Evolutionary conservation across 371 early-diverging fungal species (phyloP).

Genomic region (Mortierella sp.): DNA sequence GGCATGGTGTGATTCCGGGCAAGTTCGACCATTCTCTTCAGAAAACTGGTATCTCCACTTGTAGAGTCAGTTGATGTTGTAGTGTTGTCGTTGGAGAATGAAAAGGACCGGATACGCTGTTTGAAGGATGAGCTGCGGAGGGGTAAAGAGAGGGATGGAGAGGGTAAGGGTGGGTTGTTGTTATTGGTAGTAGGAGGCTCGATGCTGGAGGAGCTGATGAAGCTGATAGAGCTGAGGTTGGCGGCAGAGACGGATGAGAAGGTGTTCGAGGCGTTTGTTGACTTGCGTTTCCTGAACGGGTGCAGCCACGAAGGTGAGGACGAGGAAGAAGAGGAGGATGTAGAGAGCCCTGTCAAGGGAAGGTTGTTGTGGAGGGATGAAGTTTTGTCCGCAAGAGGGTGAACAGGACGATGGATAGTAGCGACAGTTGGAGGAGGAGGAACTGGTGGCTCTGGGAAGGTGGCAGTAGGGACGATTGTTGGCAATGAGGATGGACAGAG

Average conservation of each 20-base stretch:
- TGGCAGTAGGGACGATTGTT: background rate
- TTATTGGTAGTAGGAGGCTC: background rate
- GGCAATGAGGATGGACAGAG: background rate
- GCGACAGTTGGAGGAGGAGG: background rate
- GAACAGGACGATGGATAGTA: background rate
- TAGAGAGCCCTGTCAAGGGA: background rate
- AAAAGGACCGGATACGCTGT: conserved; percentile 14
- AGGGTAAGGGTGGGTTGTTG: background rate
- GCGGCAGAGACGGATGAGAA: conserved; percentile 8
- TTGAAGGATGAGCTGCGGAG: background rate
- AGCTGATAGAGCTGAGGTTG: conserved; percentile 16
- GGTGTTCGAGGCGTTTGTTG: background rate
- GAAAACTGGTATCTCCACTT: background rate
- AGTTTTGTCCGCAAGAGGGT: background rate
- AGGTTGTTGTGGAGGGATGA: background rate
- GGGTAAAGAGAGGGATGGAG: background rate
- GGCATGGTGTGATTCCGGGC: conserved; percentile 35
- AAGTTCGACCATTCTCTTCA: conserved; percentile 26
- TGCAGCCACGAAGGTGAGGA: conserved; percentile 15
- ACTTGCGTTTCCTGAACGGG: conserved; percentile 13
- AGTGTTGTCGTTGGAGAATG: conserved; percentile 10
- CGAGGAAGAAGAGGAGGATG: background rate
- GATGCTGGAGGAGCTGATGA: background rate
- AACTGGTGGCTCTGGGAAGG: too few relatives aligned
- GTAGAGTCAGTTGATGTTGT: background rate